phyloP scores from a whole-genome alignment of 1,139 yeast species.

The Magnusiomyces sp. region DNA sequence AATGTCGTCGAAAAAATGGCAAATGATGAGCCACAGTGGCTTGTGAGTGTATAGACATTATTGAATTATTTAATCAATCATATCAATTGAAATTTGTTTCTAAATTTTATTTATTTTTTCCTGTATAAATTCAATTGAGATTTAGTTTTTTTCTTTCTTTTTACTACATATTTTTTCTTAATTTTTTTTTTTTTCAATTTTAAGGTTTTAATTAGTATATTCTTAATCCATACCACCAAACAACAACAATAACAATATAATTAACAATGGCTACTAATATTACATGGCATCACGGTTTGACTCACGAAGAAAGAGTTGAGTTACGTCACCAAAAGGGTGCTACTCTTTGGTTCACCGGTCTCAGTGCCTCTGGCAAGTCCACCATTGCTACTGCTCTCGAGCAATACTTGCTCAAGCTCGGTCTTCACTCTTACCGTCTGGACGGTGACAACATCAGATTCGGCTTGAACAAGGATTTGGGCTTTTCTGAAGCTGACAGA shows the following conservation, averaged over 20 bases:
- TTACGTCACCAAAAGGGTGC: conserved; percentile 78
- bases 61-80: no score
- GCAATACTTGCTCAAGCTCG: conserved; percentile 56
- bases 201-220: neutral
- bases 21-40: conserved; percentile 1
- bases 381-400: conserved; percentile 94
- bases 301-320: conserved; percentile 66
- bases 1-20: neutral
- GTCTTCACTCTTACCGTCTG: conserved; percentile 69
- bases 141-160: neutral
- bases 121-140: no score
- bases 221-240: neutral
- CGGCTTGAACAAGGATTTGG: conserved; percentile 89
- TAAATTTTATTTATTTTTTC: neutral
- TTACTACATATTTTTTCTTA: neutral
- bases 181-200: neutral
- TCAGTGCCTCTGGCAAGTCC: conserved; percentile 83
- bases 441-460: conserved; percentile 95
- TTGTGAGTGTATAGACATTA: no score
- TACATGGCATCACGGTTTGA: conserved; percentile 90
- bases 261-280: conserved; percentile 77
- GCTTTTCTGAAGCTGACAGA: conserved; percentile 84
- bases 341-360: conserved; percentile 91
- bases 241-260: neutral
- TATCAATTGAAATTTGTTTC: no score